Conservation (phyloP, 2,329 filamentous ascomycete genomes). For the Bisporella sp. region DNA sequence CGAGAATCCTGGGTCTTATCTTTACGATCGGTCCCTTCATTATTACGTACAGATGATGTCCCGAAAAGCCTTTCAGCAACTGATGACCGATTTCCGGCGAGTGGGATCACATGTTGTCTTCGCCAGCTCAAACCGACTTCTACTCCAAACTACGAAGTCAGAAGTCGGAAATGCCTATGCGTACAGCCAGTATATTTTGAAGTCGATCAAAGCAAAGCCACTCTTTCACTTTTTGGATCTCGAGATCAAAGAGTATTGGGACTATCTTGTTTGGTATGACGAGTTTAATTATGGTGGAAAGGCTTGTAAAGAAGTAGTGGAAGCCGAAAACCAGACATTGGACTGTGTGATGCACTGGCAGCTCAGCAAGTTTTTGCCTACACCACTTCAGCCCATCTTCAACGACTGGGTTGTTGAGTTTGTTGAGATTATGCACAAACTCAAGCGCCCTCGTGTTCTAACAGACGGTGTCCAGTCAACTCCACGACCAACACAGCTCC, state of each 20-base stretch:
- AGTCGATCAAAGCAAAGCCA: conserved; percentile 91
- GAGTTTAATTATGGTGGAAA: conserved; percentile 98
- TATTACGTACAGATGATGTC: conserved; percentile 99
- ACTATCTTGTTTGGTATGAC: conserved; percentile 98
- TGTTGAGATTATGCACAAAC: conserved; percentile 83
- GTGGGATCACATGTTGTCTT: conserved; percentile 96
- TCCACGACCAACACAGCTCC: conserved; percentile 51
- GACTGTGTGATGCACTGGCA: conserved; percentile 99
- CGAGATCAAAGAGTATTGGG: conserved; percentile 98
- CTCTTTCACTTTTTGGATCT: conserved; percentile 96
- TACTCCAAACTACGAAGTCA: conserved; percentile 92
- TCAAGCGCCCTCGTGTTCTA: conserved; percentile 58
- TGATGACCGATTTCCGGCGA: conserved; percentile 93
- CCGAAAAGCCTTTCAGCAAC: conserved; percentile 89
- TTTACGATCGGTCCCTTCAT: conserved; percentile 90
- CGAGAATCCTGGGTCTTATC: conserved; percentile 83
- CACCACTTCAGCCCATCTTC: conserved; percentile 74
- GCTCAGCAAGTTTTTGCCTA: conserved; percentile 80
- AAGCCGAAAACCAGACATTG: conserved; percentile 69
- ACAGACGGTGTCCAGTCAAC: conserved; percentile 43
- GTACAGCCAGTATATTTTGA: conserved; percentile 95
- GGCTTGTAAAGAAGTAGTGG: conserved; percentile 74
- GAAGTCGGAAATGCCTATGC: conserved; percentile 96
- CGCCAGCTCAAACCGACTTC: conserved; percentile 78
- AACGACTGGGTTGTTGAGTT: conserved; percentile 92